Evolutionary conservation across 2,329 filamentous ascomycete genomes (phyloP).

Genomic region (Didymellaceae sp.): DNA sequence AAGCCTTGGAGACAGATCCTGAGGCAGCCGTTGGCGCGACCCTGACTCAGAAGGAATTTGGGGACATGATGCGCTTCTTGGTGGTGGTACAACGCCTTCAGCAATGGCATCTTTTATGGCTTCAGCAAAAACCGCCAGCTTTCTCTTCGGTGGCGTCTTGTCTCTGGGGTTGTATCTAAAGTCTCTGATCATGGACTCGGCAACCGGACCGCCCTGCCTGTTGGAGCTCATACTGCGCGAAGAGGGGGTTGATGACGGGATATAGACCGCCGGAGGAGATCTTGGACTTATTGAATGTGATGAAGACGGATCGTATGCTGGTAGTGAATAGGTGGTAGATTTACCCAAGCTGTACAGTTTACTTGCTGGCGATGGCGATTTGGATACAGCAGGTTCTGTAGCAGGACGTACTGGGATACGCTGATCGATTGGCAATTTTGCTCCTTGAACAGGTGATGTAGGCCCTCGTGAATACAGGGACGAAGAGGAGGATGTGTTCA

Average conservation of each 20-base stretch:
- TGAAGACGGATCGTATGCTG: not conserved
- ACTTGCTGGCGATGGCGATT: not conserved
- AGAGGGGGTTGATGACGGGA: not conserved
- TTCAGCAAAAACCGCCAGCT: not conserved
- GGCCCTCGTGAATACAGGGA: no score
- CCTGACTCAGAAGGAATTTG: not conserved
- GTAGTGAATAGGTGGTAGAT: not conserved
- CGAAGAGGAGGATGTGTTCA: no score
- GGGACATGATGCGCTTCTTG: not conserved
- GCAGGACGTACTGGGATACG: not conserved
- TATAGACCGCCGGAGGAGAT: not conserved
- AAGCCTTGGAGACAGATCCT: not conserved
- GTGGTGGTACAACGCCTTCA: not conserved
- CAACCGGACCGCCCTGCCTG: not conserved
- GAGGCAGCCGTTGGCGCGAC: not conserved
- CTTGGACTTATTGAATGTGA: not conserved
- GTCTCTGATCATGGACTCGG: not conserved
- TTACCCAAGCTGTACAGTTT: no score
- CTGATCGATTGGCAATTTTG: no score
- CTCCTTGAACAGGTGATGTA: no score
- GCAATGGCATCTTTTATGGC: not conserved
- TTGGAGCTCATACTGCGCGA: not conserved
- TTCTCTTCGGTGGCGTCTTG: not conserved
- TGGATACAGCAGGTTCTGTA: no score
- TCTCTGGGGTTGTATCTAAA: not conserved